phyloP scores from a whole-genome alignment of 1,284 basidiomycete genomes.

The Ustilago sp. region DNA sequence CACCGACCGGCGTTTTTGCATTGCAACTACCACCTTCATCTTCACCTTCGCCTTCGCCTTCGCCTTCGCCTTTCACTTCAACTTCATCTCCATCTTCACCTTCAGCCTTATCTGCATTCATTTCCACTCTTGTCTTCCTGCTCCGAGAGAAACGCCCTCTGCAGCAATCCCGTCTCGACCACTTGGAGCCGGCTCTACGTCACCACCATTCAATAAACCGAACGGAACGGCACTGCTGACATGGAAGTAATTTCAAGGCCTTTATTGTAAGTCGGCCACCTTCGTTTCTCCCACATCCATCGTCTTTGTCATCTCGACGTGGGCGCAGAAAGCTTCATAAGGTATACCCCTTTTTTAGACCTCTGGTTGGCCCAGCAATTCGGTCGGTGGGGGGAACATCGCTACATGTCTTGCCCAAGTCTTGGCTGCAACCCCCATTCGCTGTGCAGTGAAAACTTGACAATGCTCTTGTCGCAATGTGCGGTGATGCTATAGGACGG shows the following conservation, averaged over 20 bases:
- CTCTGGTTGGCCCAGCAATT: conserved; percentile 31
- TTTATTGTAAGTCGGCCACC: conserved; percentile 22
- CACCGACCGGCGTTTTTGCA: not conserved
- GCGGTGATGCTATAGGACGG: not conserved
- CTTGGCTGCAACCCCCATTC: not conserved
- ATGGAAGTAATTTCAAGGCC: conserved; percentile 42
- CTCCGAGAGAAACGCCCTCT: not conserved
- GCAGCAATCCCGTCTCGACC: not conserved
- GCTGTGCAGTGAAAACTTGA: not conserved
- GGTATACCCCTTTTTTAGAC: conserved; percentile 3
- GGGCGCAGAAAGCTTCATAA: conserved; percentile 4
- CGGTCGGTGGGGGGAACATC: conserved; percentile 28
- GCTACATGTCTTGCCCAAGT: no score
- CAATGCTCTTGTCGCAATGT: not conserved
- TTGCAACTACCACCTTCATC: conserved; percentile 3
- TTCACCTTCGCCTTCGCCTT: no score
- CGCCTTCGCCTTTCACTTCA: not conserved
- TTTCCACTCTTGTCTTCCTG: not conserved
- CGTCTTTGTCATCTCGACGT: conserved; percentile 8
- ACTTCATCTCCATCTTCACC: not conserved
- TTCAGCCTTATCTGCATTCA: not conserved
- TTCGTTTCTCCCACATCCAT: conserved; percentile 9
- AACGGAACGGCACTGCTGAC: conserved; percentile 16
- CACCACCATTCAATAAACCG: conserved; percentile 5
- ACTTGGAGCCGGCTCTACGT: not conserved